These are phyloP conservation scores for Pueraria montana DNA, from an alignment of 306 rosid species.

Conservation along the genomic window DNA sequence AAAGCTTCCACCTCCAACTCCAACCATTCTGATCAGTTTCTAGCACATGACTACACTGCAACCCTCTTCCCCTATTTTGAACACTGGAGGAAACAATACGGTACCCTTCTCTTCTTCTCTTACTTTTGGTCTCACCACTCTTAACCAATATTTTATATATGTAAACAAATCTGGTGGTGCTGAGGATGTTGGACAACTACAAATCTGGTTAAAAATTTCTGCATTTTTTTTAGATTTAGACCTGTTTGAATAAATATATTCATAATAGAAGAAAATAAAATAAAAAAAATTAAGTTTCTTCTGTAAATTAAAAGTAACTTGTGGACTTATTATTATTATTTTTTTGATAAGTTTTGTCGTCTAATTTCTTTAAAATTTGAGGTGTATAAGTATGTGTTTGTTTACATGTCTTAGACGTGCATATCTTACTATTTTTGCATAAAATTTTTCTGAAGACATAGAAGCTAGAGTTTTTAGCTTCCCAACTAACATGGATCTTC, in stretches of 20 bases:
- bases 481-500: too few relatives aligned
- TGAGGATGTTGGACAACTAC: neutral
- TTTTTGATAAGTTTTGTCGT: too few relatives aligned
- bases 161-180: neutral
- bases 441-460: too few relatives aligned
- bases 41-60: conserved; percentile 82
- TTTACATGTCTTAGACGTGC: too few relatives aligned
- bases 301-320: too few relatives aligned
- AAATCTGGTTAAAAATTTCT: neutral
- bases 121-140: neutral
- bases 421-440: too few relatives aligned
- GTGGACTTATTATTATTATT: too few relatives aligned
- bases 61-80: conserved; percentile 87
- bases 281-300: neutral
- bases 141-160: neutral
- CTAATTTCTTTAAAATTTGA: neutral
- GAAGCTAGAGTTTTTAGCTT: too few relatives aligned
- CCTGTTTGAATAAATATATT: neutral
- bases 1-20: conserved; percentile 24
- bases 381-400: too few relatives aligned
- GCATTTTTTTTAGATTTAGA: neutral
- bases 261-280: neutral
- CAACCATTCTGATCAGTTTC: conserved; percentile 53
- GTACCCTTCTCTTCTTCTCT: conserved; percentile 50
- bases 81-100: conserved; percentile 89